phyloP scores from a whole-genome alignment of 176 grass and related monocot genomes.

The Saccharum spontaneum region DNA sequence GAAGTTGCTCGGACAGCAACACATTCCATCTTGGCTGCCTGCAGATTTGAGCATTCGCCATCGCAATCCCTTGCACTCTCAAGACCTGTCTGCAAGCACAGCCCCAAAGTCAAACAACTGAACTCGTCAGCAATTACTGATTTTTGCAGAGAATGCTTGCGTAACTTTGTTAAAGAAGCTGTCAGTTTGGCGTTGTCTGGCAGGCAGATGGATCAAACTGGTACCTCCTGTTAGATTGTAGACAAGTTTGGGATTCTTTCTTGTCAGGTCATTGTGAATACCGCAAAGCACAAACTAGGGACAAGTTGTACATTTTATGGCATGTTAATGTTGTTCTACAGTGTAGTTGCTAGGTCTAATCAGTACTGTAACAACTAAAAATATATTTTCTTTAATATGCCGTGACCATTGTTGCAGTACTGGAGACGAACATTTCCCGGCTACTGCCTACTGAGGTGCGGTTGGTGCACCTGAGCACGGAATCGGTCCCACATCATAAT shows the following conservation, averaged over 20 bases:
- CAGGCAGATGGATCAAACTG: conserved; percentile 23
- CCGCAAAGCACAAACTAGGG: neutral
- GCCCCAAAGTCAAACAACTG: neutral
- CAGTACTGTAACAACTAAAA: conserved; percentile 9
- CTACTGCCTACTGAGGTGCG: neutral
- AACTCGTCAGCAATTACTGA: conserved; percentile 18
- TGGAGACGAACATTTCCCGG: conserved; percentile 1
- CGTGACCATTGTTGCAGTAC: conserved; percentile 18
- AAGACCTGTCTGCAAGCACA: conserved; percentile 54
- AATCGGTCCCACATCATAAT: conserved; percentile 7
- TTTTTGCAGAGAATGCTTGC: conserved; percentile 69
- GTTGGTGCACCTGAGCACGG: conserved; percentile 31
- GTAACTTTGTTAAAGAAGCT: conserved; percentile 50
- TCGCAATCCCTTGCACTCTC: conserved; percentile 32
- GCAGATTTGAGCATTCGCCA: conserved; percentile 52
- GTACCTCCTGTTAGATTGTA: conserved; percentile 18
- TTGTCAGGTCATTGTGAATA: conserved; percentile 6
- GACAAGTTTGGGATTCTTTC: neutral
- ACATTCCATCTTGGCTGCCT: conserved; percentile 74
- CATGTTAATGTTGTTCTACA: neutral
- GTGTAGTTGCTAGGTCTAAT: conserved; percentile 32
- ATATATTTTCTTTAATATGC: conserved; percentile 15
- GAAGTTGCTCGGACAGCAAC: conserved; percentile 75
- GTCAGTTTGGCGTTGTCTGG: conserved; percentile 34
- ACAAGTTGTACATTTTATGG: conserved; percentile 13